Percentiles rank a stretch among this genome's conserved stretches.
Evolutionary conservation across 2,329 filamentous ascomycete species (phyloP).

Genomic region (Xylariaceae sp.): DNA sequence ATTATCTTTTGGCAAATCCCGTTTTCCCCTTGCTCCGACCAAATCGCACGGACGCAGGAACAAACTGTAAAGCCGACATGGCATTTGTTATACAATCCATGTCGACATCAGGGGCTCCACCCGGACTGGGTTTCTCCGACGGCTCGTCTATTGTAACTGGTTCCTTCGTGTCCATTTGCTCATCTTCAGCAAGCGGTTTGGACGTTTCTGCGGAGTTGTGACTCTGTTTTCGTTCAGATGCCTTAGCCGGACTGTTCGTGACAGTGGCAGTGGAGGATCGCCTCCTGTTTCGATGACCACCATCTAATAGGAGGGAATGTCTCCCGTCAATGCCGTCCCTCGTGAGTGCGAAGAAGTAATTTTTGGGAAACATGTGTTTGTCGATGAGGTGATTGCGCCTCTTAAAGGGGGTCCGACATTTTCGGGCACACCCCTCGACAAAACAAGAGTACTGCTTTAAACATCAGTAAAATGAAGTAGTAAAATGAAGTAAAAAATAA

Average conservation of each 20-base stretch:
- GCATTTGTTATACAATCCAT: conserved; percentile 61
- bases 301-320: conserved; percentile 68
- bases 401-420: conserved; percentile 79
- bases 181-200: conserved; percentile 13
- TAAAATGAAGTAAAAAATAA: neutral
- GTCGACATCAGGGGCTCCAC: conserved; percentile 39
- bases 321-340: conserved; percentile 85
- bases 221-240: conserved; percentile 28
- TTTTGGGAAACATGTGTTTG: conserved; percentile 86
- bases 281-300: conserved; percentile 40
- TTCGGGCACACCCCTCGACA: conserved; percentile 78
- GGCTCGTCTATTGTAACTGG: conserved; percentile 11
- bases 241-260: conserved; percentile 24
- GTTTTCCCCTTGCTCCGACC: conserved; percentile 51
- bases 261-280: conserved; percentile 41
- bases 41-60: conserved; percentile 63
- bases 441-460: conserved; percentile 72
- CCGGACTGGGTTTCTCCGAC: conserved; percentile 11
- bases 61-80: conserved; percentile 67
- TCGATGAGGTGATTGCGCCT: conserved; percentile 84
- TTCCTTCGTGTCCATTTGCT: conserved; percentile 4
- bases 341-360: conserved; percentile 83
- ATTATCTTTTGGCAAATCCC: conserved; percentile 47
- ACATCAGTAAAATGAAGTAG: conserved; percentile 4
- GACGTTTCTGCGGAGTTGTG: conserved; percentile 24